These are phyloP conservation scores for Saccharomyces mikatae DNA, from an alignment of 805 yeast species.

Conservation along the genomic window DNA sequence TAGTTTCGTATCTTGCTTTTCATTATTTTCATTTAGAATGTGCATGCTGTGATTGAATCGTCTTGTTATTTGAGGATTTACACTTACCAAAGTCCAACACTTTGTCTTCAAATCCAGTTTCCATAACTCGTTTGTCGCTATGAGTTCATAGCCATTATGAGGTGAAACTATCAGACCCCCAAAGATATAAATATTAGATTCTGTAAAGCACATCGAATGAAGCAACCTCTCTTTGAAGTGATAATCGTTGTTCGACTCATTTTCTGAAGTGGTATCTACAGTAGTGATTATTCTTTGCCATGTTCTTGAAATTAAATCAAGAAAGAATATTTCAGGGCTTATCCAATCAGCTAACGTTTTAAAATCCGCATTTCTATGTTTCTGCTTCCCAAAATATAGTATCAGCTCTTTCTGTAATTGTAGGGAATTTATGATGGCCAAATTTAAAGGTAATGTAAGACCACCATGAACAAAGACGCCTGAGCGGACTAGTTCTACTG, in stretches of 20 bases:
- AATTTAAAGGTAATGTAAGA: conserved; percentile 46
- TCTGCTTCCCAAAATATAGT: conserved; percentile 22
- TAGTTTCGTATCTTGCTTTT: conserved; percentile 24
- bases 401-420: conserved; percentile 35
- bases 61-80: conserved; percentile 28
- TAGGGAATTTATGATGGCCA: conserved; percentile 34
- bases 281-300: conserved; percentile 42
- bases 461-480: conserved; percentile 62
- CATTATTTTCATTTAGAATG: conserved; percentile 21
- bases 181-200: conserved; percentile 45
- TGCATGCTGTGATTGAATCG: conserved; percentile 49
- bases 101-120: conserved; percentile 44
- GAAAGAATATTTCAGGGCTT: conserved; percentile 54
- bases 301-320: conserved; percentile 48
- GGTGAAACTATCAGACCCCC: conserved; percentile 54
- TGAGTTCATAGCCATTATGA: conserved; percentile 29
- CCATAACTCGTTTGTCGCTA: conserved; percentile 65
- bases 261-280: neutral
- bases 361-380: conserved; percentile 16
- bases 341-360: conserved; percentile 33
- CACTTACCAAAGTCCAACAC: conserved; percentile 47
- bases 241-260: neutral
- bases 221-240: conserved; percentile 37
- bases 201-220: conserved; percentile 48
- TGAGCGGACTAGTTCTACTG: conserved; percentile 49